phyloP scores from a whole-genome alignment of 345 rosid genomes.

The Alliaria petiolata region DNA sequence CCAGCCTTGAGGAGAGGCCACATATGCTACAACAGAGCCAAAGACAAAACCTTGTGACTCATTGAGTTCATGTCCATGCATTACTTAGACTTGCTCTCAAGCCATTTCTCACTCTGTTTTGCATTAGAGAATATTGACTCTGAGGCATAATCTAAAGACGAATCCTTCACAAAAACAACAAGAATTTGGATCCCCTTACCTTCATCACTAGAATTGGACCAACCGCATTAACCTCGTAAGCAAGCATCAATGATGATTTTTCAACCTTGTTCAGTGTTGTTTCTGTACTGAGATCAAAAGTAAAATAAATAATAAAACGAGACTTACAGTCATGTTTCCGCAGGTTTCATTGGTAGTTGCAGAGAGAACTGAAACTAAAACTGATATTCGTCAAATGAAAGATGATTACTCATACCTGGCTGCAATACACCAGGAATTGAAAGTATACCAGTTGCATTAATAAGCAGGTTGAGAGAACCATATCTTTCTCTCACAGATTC shows the following conservation, averaged over 20 bases:
- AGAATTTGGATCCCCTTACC: constrained; percentile 37
- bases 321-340: background rate
- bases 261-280: constrained; percentile 78
- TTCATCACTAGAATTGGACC: constrained; percentile 80
- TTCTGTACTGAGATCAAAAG: constrained; percentile 65
- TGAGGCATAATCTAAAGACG: background rate
- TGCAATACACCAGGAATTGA: constrained; percentile 72
- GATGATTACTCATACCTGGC: constrained; percentile 62
- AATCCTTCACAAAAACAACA: background rate
- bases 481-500: constrained; percentile 49
- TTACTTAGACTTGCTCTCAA: background rate
- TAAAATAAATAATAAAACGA: too few species aligned
- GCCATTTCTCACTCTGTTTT: background rate
- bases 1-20: constrained; percentile 93
- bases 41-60: constrained; percentile 12
- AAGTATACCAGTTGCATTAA: constrained; percentile 89
- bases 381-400: background rate
- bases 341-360: background rate
- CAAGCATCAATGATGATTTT: constrained; percentile 70
- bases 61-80: background rate
- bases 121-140: background rate
- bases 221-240: constrained; percentile 83
- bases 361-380: background rate
- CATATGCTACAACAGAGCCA: constrained; percentile 64
- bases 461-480: constrained; percentile 75